phyloP scores from a whole-genome alignment of 1,284 basidiomycete genomes.

The Omphalotus olearius region DNA sequence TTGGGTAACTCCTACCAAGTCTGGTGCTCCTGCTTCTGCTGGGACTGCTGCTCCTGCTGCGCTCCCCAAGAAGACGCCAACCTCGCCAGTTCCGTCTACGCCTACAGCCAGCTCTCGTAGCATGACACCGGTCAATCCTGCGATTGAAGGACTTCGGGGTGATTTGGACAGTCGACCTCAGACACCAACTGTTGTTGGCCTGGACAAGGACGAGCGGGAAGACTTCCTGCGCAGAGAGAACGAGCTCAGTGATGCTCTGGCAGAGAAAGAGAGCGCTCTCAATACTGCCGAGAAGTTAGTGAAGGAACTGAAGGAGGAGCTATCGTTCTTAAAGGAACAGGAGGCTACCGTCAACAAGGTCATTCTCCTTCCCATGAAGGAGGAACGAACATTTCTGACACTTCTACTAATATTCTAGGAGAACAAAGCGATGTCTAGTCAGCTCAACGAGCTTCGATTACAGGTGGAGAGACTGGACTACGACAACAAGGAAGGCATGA shows the following conservation, averaged over 20 bases:
- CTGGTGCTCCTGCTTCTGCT: constrained; percentile 33
- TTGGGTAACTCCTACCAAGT: constrained; percentile 76
- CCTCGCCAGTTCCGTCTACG: constrained; percentile 61
- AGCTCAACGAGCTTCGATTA: constrained; percentile 89
- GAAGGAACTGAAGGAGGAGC: constrained; percentile 83
- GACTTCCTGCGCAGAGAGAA: constrained; percentile 97
- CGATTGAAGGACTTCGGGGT: constrained; percentile 69
- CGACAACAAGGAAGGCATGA: constrained; percentile 92
- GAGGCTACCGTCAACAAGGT: constrained; percentile 76
- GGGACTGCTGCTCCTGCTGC: constrained; percentile 28
- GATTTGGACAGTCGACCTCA: constrained; percentile 79
- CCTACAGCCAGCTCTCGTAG: constrained; percentile 55
- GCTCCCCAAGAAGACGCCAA: constrained; percentile 56
- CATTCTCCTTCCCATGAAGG: constrained; percentile 16
- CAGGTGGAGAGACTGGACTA: constrained; percentile 92
- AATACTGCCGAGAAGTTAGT: constrained; percentile 73
- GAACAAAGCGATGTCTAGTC: constrained; percentile 86
- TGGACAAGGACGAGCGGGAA: constrained; percentile 97
- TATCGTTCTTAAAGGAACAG: constrained; percentile 89
- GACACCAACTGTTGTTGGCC: constrained; percentile 78
- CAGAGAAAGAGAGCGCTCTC: constrained; percentile 86
- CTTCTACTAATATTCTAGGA: constrained; percentile 49
- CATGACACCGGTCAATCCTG: constrained; percentile 80
- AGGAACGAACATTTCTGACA: not conserved
- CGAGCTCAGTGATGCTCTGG: constrained; percentile 90